Evolutionary conservation across 768 basidiomycete species (phyloP).

Genomic region (Antrodiella citrinella): DNA sequence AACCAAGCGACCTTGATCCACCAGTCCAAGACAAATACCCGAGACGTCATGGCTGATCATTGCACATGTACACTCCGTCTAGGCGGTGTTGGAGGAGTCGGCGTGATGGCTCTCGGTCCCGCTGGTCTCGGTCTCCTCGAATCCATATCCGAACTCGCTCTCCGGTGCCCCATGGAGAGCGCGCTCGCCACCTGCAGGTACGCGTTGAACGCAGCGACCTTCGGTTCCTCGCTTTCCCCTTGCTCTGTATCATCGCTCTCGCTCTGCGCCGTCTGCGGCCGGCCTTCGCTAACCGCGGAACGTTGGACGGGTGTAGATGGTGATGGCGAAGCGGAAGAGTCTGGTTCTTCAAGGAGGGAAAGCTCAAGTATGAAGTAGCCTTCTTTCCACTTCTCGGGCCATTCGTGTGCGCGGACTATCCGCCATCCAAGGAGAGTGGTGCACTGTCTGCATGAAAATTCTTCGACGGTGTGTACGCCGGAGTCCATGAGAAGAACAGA

Average conservation of each 20-base stretch:
- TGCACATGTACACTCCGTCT: not conserved
- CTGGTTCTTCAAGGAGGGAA: conserved; percentile 29
- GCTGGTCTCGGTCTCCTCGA: not conserved
- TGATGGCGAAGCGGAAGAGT: conserved; percentile 4
- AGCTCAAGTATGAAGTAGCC: conserved; percentile 52
- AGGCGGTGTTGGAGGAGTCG: not conserved
- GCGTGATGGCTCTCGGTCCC: not conserved
- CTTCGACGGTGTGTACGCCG: conserved; percentile 55
- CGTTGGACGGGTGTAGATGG: not conserved
- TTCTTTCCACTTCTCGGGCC: conserved; percentile 57
- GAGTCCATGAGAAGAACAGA: conserved; percentile 53
- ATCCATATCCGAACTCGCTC: not conserved
- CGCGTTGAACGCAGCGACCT: not conserved
- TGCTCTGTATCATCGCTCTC: not conserved
- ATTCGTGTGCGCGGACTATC: conserved; percentile 49
- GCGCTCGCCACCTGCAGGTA: not conserved
- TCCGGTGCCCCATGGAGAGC: not conserved
- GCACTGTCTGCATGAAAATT: conserved; percentile 43
- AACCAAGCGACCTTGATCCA: too few species aligned
- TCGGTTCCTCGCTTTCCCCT: not conserved
- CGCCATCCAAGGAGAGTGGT: conserved; percentile 54
- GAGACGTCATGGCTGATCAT: not conserved
- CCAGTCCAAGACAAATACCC: too few species aligned
- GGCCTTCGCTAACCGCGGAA: not conserved
- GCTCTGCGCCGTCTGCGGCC: too few species aligned